Base-by-base conservation (phyloP, 1,139 yeast genomes). In the Groenewaldozyma auringiensis region DNA sequence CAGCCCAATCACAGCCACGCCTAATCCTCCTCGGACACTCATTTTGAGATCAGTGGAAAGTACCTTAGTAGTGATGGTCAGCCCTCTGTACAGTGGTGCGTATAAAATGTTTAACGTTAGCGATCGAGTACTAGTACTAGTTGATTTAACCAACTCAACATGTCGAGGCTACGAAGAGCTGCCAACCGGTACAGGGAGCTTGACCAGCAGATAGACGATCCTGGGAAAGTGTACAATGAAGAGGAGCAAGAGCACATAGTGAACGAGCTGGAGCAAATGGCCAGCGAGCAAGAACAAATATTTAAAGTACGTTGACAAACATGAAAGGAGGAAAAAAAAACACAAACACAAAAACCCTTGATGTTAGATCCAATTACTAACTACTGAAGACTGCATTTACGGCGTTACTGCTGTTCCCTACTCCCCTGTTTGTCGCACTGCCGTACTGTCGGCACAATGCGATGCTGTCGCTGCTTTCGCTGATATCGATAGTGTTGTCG, bases 401-500 rank as follows among this genome's bases (percentile, higher is more conserved):
- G 1, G 45, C 50, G 2, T 46, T 60, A 27, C 49, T 60, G 45
- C 50, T 59, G 20, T 35, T 57, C 14, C 67, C 66, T 14, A 54
- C 67, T 8, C 66, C 67, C 4, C 45, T 55, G n/a, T 63, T 42
- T 43, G 44, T 64, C 16, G 16, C 54, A 4, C 44, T 58, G 13
- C 58, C 59, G 0, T 59, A 60, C 45, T 58, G 61, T 46, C 54
- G 65, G 14, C 48, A 48, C 33, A 55, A 58, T 44, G 50, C 66
- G 2, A 37, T 48, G 31, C 57, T 61, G 3, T 55, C 65, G 18
- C 47, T 63, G 20, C 42, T 59, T 21, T 48, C 64, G 13, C 48
- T 63, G 13, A 36, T 54, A 2, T 50, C 63, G n/a, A 50, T 56
- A 4, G 46, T 50, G 4, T 37, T 53, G 3, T 50, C 59, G 3